These are phyloP conservation scores for Ilex asprella DNA, from an alignment of 257 asterid genomes.

Conservation along the genomic window DNA sequence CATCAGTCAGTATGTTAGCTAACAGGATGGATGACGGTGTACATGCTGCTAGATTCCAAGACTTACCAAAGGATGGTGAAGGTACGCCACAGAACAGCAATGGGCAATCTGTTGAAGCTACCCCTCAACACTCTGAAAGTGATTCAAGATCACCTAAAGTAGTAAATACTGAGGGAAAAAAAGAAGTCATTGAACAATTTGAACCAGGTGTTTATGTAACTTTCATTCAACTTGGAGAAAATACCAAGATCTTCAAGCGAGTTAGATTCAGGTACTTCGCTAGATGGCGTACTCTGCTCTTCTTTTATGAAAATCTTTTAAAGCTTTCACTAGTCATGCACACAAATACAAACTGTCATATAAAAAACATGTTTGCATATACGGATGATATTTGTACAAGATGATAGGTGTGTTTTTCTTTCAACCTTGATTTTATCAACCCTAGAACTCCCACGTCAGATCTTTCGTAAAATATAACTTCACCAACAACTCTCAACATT, in stretches of 20 bases:
- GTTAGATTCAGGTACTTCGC: slow-evolving; percentile 75
- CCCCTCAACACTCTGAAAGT: slow-evolving; percentile 25
- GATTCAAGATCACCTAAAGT: slow-evolving; percentile 29
- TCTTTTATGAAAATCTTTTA: not conserved
- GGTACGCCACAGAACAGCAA: slow-evolving; percentile 27
- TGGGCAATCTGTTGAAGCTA: slow-evolving; percentile 30
- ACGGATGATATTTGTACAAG: no score
- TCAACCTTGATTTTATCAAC: no score
- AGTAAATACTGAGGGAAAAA: slow-evolving; percentile 34
- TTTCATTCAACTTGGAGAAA: slow-evolving; percentile 42
- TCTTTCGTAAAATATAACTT: no score
- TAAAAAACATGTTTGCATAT: no score
- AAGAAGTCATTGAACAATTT: slow-evolving; percentile 78
- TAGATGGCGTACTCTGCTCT: not conserved
- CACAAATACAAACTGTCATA: no score
- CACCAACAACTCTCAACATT: no score
- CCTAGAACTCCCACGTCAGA: no score
- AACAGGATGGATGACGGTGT: slow-evolving; percentile 17
- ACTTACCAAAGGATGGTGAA: slow-evolving; percentile 3
- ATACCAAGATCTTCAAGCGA: slow-evolving; percentile 66
- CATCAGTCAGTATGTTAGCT: slow-evolving; percentile 19
- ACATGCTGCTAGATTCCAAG: no score
- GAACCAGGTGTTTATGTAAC: slow-evolving; percentile 96
- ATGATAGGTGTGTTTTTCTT: no score
- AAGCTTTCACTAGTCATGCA: no score